Base-by-base conservation (phyloP, 768 basidiomycete genomes). In the Terana coerulea region DNA sequence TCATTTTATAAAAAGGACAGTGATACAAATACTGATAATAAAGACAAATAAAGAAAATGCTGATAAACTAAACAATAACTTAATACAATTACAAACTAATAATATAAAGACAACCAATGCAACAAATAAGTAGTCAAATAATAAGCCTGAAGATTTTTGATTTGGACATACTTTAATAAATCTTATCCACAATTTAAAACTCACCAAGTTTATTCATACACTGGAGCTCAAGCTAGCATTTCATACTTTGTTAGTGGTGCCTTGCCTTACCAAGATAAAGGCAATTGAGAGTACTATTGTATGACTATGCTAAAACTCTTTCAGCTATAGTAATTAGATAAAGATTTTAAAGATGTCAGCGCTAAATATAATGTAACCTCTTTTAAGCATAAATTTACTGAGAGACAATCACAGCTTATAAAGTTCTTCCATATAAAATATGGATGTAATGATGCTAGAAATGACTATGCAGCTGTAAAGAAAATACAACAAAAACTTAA, bases 391-490 rank as follows among this genome's bases (percentile, higher is more conserved):
- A n/a, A n/a, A n/a, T n/a, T n/a, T n/a, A n/a, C n/a, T n/a, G n/a
- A n/a, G n/a, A n/a, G n/a, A n/a, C n/a, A 48, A 3, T 14, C 2
- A 2, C n/a, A 54, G n/a, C 5, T 48, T 8, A 54, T 54, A 39
- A 54, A 54, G 21, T 34, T 28, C 46, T 63, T 70, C 25, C 63
- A 71, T 51, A 29, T 73, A 1, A 28, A 45, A 17, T 69, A 72
- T 57, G 70, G 72, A 47, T 72, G 70, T 48, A 43, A 66, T 6
- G 69, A 73, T 63, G 63, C 64, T 2, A 33, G 65, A 19, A 69
- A 73, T 56, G 69, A 71, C 41, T 69, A 54, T 53, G 33, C 55
- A 30, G 55, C 63, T 29, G 59, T 63, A 49, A 24, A 52, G 30
- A 54, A 34, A 24, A 25, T 24, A 5, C 45, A 30, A 35, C 5